Base-by-base conservation (phyloP, 345 rosid species). In the Eucalyptus leucophloia region DNA sequence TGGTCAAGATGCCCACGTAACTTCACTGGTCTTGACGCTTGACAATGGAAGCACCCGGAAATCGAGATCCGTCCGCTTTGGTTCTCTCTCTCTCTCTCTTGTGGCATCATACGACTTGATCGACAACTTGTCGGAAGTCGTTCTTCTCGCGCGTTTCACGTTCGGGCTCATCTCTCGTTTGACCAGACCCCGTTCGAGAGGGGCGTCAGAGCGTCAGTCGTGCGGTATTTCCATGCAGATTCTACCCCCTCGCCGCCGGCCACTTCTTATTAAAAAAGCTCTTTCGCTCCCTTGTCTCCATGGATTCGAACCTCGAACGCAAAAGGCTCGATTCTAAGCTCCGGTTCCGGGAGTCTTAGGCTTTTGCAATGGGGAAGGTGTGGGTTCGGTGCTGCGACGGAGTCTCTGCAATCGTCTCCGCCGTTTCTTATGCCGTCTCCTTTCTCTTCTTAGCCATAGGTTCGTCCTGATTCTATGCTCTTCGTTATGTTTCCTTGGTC, bases 361-460 rank as follows among this genome's bases (percentile, higher is more conserved):
- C 34, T 28, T 62, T 62, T 62, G 69, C 69, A 3, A 62, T 62
- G 69, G 91, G 40, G 88, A 80, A 85, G 87, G 8, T n/a, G 34
- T 82, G 87, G 82, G 87, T 86, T 77, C 44, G 69, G 51, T 80
- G 89, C 89, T 85, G 82, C 85, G 49, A 53, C 24, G 77, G 88
- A 45, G 88, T 87, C 91, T 91, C 85, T 23, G 87, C 87, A 14
- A 17, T 62, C 56, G 62, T 89, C 86, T 45, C 40, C 80, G 51
- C 49, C 42, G 86, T 94, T 87, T 72, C 88, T 49, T 91, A 72
- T 45, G 90, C 90, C 26, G 26, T 93, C 90, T 88, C 88, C 12
- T 32, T 87, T 1, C 28, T 86, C 58, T 47, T 90, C 44, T 92
- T 93, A 53, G 93, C 92, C 7, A 42, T 89, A n/a, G 93, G 93